Conservation (phyloP, 768 basidiomycete species). For the Mycena kentingensis region DNA sequence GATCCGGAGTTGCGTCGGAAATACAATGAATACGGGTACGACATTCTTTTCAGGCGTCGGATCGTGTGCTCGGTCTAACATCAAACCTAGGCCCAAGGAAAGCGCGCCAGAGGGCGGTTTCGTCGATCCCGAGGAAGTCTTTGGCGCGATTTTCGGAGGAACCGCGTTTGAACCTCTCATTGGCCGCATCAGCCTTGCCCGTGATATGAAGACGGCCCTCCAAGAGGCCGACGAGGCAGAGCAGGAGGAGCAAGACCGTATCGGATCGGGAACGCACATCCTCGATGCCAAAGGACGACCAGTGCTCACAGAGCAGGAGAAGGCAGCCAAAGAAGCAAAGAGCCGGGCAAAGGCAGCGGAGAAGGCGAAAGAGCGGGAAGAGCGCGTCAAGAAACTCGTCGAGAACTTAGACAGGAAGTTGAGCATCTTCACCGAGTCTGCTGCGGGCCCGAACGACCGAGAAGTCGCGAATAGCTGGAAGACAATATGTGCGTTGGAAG, state of each 20-base stretch:
- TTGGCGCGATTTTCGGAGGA: slow-evolving; percentile 86
- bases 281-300: slow-evolving; percentile 56
- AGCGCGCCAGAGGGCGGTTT: slow-evolving; percentile 82
- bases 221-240: slow-evolving; percentile 83
- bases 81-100: too few species aligned
- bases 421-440: slow-evolving; percentile 85
- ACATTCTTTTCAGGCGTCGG: too few species aligned
- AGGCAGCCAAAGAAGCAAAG: slow-evolving; percentile 72
- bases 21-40: too few species aligned
- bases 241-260: slow-evolving; percentile 47
- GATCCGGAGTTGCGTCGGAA: slow-evolving; percentile 75
- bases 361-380: slow-evolving; percentile 80
- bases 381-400: slow-evolving; percentile 74
- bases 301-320: slow-evolving; percentile 69
- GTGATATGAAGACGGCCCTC: slow-evolving; percentile 90
- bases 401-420: slow-evolving; percentile 82
- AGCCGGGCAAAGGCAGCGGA: slow-evolving; percentile 66
- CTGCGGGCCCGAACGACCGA: slow-evolving; percentile 63
- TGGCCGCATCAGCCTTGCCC: slow-evolving; percentile 82
- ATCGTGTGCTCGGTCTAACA: too few species aligned
- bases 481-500: slow-evolving; percentile 78
- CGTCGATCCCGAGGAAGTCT: slow-evolving; percentile 83
- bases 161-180: slow-evolving; percentile 86
- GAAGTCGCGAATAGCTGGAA: slow-evolving; percentile 75
- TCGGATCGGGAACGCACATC: slow-evolving; percentile 56